Conservation (phyloP, 169 alveolate species). For the Cryptosporidium muris region DNA sequence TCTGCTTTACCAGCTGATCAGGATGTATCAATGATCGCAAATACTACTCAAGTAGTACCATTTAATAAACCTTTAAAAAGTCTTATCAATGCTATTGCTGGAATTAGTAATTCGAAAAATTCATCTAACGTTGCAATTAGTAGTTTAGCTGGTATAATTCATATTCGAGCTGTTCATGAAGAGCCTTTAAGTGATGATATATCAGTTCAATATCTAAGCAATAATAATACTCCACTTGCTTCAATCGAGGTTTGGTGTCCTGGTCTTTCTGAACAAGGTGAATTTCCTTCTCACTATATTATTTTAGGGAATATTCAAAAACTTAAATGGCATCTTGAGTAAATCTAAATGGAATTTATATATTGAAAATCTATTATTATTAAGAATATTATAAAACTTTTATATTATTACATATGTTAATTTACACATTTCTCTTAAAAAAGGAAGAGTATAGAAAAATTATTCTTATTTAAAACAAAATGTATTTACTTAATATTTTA, state of each 20-base stretch:
- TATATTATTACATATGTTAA: no score
- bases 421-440: no score
- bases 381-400: no score
- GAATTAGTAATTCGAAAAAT: slow-evolving; percentile 52
- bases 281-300: slow-evolving; percentile 65
- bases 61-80: slow-evolving; percentile 54
- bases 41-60: slow-evolving; percentile 53
- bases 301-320: slow-evolving; percentile 51
- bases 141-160: slow-evolving; percentile 43
- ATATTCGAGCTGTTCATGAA: slow-evolving; percentile 65
- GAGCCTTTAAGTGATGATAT: slow-evolving; percentile 29
- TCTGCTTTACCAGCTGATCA: slow-evolving; percentile 70
- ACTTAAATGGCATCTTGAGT: slow-evolving; percentile 36
- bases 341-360: no score
- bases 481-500: no score
- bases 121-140: slow-evolving; percentile 15
- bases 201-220: background rate
- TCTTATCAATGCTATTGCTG: slow-evolving; percentile 45
- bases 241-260: slow-evolving; percentile 68
- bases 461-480: no score
- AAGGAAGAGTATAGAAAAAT: no score
- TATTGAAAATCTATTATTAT: no score
- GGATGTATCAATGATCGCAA: slow-evolving; percentile 66
- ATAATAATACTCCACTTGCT: slow-evolving; percentile 9
- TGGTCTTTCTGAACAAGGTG: slow-evolving; percentile 58